phyloP scores from a whole-genome alignment of 148 eudicot species.

The Fallopia convolvulus region DNA sequence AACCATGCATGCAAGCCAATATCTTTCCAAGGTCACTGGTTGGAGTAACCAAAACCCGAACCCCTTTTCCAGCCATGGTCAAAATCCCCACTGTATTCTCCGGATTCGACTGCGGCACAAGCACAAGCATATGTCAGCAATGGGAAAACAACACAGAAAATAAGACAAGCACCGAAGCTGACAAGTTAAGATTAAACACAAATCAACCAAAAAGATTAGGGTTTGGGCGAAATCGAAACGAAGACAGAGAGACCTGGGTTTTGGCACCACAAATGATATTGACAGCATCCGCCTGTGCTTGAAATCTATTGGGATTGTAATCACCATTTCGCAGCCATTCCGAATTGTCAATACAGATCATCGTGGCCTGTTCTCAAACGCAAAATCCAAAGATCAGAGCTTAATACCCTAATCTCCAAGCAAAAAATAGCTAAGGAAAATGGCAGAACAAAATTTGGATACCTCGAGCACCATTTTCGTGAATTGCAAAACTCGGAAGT shows the following conservation, averaged over 20 bases:
- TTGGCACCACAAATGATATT: constrained; percentile 95
- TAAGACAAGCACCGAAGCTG: background rate
- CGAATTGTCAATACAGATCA: constrained; percentile 94
- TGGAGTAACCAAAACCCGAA: constrained; percentile 94
- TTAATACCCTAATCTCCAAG: background rate
- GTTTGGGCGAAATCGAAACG: background rate
- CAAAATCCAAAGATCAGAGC: background rate
- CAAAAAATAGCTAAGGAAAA: background rate
- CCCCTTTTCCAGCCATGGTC: constrained; percentile 98
- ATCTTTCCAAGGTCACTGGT: constrained; percentile 95
- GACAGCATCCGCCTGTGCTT: constrained; percentile 90
- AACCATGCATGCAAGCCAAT: constrained; percentile 93
- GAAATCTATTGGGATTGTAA: constrained; percentile 73
- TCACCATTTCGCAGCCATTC: constrained; percentile 99
- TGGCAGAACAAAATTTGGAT: background rate
- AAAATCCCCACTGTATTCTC: constrained; percentile 95
- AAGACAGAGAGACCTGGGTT: constrained; percentile 55
- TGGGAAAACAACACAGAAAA: background rate
- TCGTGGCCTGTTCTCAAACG: constrained; percentile 52
- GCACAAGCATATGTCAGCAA: background rate
- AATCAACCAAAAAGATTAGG: background rate
- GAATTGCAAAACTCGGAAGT: no score
- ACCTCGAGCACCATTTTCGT: constrained; percentile 13
- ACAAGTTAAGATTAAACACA: background rate
- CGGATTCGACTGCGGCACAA: constrained; percentile 66